Evolutionary conservation across 2,329 filamentous ascomycete genomes (phyloP), one percentile per base, ranked within the genome.

Genomic region (Didymosphaeria variabile): DNA sequence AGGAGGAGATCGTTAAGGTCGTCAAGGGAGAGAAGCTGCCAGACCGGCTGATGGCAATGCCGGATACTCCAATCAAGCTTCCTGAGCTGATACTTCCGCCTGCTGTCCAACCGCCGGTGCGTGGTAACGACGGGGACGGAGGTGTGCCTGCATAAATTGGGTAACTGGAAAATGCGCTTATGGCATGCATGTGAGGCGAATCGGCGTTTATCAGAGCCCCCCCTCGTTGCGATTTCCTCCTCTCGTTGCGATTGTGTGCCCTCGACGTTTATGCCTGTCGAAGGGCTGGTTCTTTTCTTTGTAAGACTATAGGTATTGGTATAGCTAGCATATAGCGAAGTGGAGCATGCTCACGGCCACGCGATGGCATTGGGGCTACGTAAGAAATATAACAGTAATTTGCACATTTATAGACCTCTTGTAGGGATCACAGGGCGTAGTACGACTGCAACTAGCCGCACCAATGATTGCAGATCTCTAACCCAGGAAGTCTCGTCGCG

Each of bases 1-100:
- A 90, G 78, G 89, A 91, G 3, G 95, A 99, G 79, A 96, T 98
- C 65, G 89, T 94, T 78, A 92, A 91, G 82, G 92, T 98, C 6
- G 89, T 99, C 65, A 88, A 87, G 55, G 95, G 95, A 38, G 93
- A 97, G 80, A 90, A 91, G 74, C 82, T 99, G 40, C 84, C 89
- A 0, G 86, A 87, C 49, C 91, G 92, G 62, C 80, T 92, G 54
- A 86, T 84, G 62, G 82, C 79, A 44, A 73, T 87, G 62, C 84
- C 87, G 21, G 79, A 83, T 56, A 80, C 85, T 21, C 88, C 87
- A 1, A 88, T 94, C 76, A 90, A 91, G 72, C 79, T 94, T 17
- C 92, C 92, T 0, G 86, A 86, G 8, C 67, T 70, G 26, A 64
- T 67, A 2, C 53, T 72, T 44, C 68, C 69, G 10, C 59, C 63